phyloP scores from a whole-genome alignment of 352 stramenopile species.

The Phytopythium helicoides region DNA sequence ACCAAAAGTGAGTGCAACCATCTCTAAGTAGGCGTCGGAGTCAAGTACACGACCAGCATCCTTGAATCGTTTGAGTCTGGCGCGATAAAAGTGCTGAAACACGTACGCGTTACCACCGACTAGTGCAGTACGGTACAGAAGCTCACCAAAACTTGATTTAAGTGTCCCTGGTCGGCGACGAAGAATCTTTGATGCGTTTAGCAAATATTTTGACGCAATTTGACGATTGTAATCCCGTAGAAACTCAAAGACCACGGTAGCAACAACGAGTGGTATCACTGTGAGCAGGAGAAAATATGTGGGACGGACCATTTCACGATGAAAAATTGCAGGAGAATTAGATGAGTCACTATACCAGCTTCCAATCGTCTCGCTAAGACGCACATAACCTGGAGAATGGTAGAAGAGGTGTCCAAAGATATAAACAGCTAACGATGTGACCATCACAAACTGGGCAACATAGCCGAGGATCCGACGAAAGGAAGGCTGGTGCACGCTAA shows the following conservation, averaged over 20 bases:
- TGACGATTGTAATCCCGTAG: conserved; percentile 39
- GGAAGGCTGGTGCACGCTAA: neutral
- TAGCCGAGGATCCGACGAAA: conserved; percentile 11
- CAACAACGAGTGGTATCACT: conserved; percentile 34
- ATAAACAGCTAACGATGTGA: conserved; percentile 27
- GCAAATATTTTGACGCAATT: conserved; percentile 23
- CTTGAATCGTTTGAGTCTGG: conserved; percentile 11
- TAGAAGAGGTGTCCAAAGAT: conserved; percentile 26
- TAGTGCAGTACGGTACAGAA: conserved; percentile 25
- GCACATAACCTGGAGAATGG: conserved; percentile 18
- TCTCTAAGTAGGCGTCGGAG: conserved; percentile 21
- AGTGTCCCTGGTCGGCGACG: conserved; percentile 43
- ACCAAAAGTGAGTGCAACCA: conserved; percentile 27
- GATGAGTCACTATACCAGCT: conserved; percentile 31
- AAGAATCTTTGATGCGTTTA: conserved; percentile 27
- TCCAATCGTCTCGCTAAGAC: conserved; percentile 10
- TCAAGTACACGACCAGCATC: conserved; percentile 7
- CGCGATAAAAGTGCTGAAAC: conserved; percentile 22
- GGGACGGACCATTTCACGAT: conserved; percentile 49
- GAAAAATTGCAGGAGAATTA: neutral
- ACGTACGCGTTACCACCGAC: conserved; percentile 26
- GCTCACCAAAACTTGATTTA: conserved; percentile 32
- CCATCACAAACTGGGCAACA: conserved; percentile 23
- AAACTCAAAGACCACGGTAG: conserved; percentile 35
- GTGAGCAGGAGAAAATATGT: conserved; percentile 50